Conservation (phyloP, 1,139 yeast genomes). For the Blastobotrys arbuscula region DNA sequence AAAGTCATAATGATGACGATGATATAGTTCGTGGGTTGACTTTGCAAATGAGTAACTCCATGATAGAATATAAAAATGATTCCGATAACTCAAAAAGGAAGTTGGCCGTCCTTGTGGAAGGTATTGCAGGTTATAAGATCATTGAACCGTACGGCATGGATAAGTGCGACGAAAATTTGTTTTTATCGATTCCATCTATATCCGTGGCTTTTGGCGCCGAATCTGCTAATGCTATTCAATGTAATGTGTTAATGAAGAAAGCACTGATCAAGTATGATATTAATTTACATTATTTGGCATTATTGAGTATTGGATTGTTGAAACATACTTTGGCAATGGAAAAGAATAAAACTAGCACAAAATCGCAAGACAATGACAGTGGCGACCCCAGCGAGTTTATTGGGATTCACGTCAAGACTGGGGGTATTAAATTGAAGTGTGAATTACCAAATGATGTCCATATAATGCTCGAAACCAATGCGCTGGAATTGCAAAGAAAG, state of each 20-base stretch:
- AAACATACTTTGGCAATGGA: constrained; percentile 21
- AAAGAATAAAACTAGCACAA: not conserved
- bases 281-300: constrained; percentile 27
- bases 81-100: constrained; percentile 15
- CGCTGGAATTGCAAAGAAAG: constrained; percentile 34
- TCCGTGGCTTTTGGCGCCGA: constrained; percentile 22
- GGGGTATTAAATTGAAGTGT: constrained; percentile 39
- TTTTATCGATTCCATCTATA: constrained; percentile 28
- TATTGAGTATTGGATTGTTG: constrained; percentile 18
- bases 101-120: constrained; percentile 25
- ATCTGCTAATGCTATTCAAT: constrained; percentile 15
- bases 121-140: constrained; percentile 28
- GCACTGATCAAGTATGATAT: constrained; percentile 27
- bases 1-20: constrained; percentile 19
- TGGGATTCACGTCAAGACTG: constrained; percentile 39
- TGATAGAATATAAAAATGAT: constrained; percentile 21
- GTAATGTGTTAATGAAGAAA: constrained; percentile 26
- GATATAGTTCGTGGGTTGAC: constrained; percentile 24
- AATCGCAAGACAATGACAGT: not conserved
- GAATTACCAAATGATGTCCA: constrained; percentile 49
- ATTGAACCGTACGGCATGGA: constrained; percentile 23
- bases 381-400: constrained; percentile 21
- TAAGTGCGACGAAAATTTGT: constrained; percentile 19
- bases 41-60: constrained; percentile 21
- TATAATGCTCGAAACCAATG: constrained; percentile 47